Base-by-base conservation (phyloP, 1,284 basidiomycete species). In the Lentinus polychrous region DNA sequence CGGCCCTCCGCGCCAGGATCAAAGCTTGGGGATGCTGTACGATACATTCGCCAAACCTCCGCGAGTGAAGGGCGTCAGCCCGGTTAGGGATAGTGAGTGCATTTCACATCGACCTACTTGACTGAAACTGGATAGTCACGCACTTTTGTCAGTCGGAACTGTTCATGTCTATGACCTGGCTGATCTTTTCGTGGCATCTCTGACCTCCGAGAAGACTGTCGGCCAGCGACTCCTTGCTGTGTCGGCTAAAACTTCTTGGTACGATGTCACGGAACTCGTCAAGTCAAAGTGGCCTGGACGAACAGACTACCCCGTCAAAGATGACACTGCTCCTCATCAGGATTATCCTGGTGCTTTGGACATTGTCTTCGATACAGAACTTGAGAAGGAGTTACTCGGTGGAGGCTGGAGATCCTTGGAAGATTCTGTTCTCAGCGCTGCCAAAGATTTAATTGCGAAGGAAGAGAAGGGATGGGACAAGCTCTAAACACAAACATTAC, bases 171-270 rank as follows among this genome's bases (percentile, higher is more conserved):
- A 34, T 17, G 43, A 45, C 17, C 18, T 35, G 31, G 43, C 43
- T 34, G 43, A 45, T 23, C 33, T 45, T 8, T 45, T 45, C 43
- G 32, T 45, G 15, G 43, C 43, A 8, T 45, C 43, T n/a, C 31
- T 45, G 17, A 35, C 43, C 3, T 45, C 32, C 2, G 43, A 45
- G 18, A 45, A 35, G 43, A 35, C 43, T 3, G 2, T 20, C 12
- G 43, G 43, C 14, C 11, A 45, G 20, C 33, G 43, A 8, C 43
- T 45, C 14, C 12, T 45, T n/a, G 43, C 43, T 15, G 12, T 23
- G 15, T n/a, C 43, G 14, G 43, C 31, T 3, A 12, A 33, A 3
- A 45, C 33, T 14, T 45, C 43, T 6, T 45, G 24, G 27, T 17
- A n/a, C 15, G 43, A 45, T 17, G 14, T 35, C 43, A 23, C n/a